phyloP scores from a whole-genome alignment of 495 filamentous ascomycete genomes.

The Lasiosphaeria ovina region DNA sequence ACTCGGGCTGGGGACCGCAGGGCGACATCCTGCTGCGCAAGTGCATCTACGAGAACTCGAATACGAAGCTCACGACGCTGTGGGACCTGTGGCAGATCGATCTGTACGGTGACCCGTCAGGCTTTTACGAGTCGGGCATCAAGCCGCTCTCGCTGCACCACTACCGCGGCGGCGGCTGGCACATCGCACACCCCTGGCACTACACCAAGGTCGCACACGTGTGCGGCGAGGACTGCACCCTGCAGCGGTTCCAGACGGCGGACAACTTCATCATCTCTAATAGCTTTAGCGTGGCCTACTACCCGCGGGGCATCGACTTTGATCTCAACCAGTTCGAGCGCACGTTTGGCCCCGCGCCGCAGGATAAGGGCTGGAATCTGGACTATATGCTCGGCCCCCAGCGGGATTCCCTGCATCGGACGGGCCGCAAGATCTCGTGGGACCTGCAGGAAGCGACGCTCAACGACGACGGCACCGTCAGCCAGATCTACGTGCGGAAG shows the following conservation, averaged over 20 bases:
- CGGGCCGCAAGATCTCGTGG: conserved; percentile 53
- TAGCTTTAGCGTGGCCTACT: conserved; percentile 60
- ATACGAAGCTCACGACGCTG: conserved; percentile 55
- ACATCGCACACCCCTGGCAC: conserved; percentile 56
- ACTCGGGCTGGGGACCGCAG: conserved; percentile 55
- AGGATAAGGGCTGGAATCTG: conserved; percentile 52
- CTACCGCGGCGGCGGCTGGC: conserved; percentile 59
- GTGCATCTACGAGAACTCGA: conserved; percentile 58
- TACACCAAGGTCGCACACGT: conserved; percentile 63
- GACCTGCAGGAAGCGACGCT: conserved; percentile 47
- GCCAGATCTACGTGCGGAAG: conserved; percentile 48
- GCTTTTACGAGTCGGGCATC: conserved; percentile 62
- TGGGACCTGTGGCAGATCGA: conserved; percentile 64
- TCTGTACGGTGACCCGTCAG: conserved; percentile 56
- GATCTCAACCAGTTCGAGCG: conserved; percentile 63
- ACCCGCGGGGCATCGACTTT: conserved; percentile 56
- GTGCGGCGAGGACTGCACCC: conserved; percentile 59
- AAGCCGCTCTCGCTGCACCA: conserved; percentile 62
- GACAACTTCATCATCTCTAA: conserved; percentile 59
- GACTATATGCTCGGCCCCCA: conserved; percentile 53
- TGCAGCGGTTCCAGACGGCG: conserved; percentile 64
- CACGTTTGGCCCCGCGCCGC: conserved; percentile 58
- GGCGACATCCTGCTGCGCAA: conserved; percentile 63
- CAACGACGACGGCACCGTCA: conserved; percentile 42
- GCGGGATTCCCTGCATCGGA: conserved; percentile 43